Base-by-base conservation (phyloP, 169 alveolate genomes). In the Blepharisma undulans region DNA sequence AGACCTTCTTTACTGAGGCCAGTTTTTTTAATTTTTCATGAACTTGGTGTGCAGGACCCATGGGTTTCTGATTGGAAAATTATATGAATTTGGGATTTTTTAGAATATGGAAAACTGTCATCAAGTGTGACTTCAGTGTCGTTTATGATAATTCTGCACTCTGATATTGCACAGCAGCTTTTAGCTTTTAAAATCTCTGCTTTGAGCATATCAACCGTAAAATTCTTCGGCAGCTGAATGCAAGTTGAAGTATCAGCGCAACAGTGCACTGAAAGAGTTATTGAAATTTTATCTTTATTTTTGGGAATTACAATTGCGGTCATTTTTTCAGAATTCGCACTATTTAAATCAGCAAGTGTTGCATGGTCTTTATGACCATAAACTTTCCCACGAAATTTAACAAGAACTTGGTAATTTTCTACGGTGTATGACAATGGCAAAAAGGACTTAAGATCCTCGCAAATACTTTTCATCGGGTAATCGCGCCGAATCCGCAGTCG, bases 11-110 rank as follows among this genome's bases (percentile, higher is more conserved):
- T n/a, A 27, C 0, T 32, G 27, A 79, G 34, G 16, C 87, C 87
- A 27, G 87, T n/a, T 79, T 32, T 79, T 33, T 79, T 79, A 4
- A 29, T 27, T 79, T 79, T 79, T 33, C 87, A 79, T 48, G 66
- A 48, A 5, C 66, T 48, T 3, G 66, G 66, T 3, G 66, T 48
- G 66, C 66, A 48, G 66, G 66, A 48, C 66, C 66, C 66, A 48
- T 48, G 66, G 14, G 66, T 48, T 48, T 48, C 66, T 48, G 66
- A 48, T 48, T 48, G 66, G 10, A 48, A 48, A 10, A 48, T 48
- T 48, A 48, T 48, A 48, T 48, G 66, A 48, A 48, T 48, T 48
- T 48, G 66, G 12, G 66, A 48, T 48, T 48, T 48, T 48, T 48
- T 48, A 48, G 66, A 48, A 48, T 48, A 48, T 48, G 66, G 66